These are phyloP conservation scores for Tylopilus orsonianus DNA, from an alignment of 1,284 basidiomycete species.

Conservation along the genomic window DNA sequence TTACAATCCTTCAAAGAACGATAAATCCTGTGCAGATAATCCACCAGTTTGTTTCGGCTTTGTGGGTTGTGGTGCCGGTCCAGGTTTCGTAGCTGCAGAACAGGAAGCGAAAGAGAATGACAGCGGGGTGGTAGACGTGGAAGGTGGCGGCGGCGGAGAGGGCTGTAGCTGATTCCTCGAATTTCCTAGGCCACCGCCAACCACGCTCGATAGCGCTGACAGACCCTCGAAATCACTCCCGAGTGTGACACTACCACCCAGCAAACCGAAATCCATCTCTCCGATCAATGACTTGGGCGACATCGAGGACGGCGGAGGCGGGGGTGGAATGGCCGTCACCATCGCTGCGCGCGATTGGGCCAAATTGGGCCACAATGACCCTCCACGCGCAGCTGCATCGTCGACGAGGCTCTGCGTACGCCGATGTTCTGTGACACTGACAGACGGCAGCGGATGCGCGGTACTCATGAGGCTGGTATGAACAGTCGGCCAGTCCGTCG, in stretches of 20 bases:
- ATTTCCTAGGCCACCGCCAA: not conserved
- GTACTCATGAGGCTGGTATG: conserved; percentile 21
- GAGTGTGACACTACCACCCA: conserved; percentile 10
- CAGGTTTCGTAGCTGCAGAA: not conserved
- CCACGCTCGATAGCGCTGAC: not conserved
- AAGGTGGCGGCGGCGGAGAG: conserved; percentile 4
- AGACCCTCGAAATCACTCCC: not conserved
- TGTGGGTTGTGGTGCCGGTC: conserved; percentile 16
- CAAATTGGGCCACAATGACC: conserved; percentile 62
- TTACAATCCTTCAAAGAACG: conserved; percentile 71
- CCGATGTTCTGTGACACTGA: conserved; percentile 39
- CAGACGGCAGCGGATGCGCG: conserved; percentile 19
- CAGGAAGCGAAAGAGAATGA: conserved; percentile 13
- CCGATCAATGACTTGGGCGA: conserved; percentile 32
- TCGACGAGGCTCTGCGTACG: conserved; percentile 58
- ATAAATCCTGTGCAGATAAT: conserved; percentile 68
- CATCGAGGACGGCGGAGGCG: conserved; percentile 49
- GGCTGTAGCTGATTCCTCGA: conserved; percentile 8
- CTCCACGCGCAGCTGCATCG: conserved; percentile 49
- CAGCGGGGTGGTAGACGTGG: conserved; percentile 7
- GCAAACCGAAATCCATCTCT: conserved; percentile 18
- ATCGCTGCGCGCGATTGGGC: conserved; percentile 13
- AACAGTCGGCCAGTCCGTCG: conserved; percentile 20
- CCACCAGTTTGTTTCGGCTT: conserved; percentile 42
- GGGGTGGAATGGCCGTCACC: conserved; percentile 28